A percentile compares a stretch with the other conserved stretches of the same genome.
These are phyloP conservation scores for Physcia stellaris DNA, from an alignment of 495 filamentous ascomycete genomes.

Conservation along the genomic window DNA sequence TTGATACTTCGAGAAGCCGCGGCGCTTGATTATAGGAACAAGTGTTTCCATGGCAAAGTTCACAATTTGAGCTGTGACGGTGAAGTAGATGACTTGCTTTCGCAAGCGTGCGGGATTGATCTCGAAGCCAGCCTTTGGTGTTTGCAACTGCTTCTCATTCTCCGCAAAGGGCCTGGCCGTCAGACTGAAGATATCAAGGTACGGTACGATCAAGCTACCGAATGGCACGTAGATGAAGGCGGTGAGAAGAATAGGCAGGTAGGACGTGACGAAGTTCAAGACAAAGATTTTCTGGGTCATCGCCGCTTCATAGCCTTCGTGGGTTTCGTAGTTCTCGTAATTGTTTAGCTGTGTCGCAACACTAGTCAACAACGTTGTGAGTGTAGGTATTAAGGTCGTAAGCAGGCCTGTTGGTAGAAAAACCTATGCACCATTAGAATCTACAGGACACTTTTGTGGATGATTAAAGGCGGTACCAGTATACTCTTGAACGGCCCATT, in stretches of 20 bases:
- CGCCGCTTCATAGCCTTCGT: conserved; percentile 61
- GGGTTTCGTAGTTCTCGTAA: conserved; percentile 85
- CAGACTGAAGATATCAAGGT: conserved; percentile 74
- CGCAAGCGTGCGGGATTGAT: conserved; percentile 75
- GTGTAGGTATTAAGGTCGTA: conserved; percentile 64
- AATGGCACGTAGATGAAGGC: conserved; percentile 97
- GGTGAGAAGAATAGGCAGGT: conserved; percentile 80
- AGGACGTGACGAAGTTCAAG: conserved; percentile 95
- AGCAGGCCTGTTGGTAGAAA: conserved; percentile 82
- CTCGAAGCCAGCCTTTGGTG: conserved; percentile 49
- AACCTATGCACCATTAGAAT: conserved; percentile 39
- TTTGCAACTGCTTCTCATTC: conserved; percentile 49
- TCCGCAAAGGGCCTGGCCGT: conserved; percentile 63
- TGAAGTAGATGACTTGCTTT: conserved; percentile 94
- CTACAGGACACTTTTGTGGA: background rate
- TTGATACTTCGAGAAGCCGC: conserved; percentile 48
- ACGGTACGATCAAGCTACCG: conserved; percentile 71
- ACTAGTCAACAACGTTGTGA: conserved; percentile 60
- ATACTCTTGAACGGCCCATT: conserved; percentile 76
- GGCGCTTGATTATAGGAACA: conserved; percentile 71
- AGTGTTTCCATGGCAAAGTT: conserved; percentile 76
- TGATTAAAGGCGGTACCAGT: conserved; percentile 41
- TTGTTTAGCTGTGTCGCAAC: conserved; percentile 72
- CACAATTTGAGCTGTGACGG: conserved; percentile 88
- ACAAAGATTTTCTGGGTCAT: conserved; percentile 87